Evolutionary conservation across 1,284 basidiomycete species (phyloP), one percentile per base, ranked within the genome.

Genomic region (Ustilago hordei): DNA sequence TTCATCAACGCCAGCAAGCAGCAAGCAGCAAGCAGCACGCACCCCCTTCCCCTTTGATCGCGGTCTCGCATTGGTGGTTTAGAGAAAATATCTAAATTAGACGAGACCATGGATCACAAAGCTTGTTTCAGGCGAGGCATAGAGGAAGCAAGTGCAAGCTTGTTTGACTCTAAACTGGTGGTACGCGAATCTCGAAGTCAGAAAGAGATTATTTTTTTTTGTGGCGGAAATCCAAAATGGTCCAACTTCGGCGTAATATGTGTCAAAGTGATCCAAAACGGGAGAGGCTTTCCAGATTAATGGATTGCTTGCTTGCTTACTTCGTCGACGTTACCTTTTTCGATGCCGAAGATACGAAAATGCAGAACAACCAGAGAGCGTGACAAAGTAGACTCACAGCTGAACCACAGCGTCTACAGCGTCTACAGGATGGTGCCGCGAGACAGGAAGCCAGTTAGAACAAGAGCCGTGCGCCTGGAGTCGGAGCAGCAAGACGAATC

Each of bases 341-440:
- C 48, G 6, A 50, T 50, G 28, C 23, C 28, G 48, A 50, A 15
- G 28, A 48, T 11, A 0, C 47, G 15, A 50, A 13, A 31, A n/a
- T 28, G 39, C 39, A 41, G 15, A 17, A 5, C 45, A 50, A 32
- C 48, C 11, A 38, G 36, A 55, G 34, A 38, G 36, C 55, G 31
- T 28, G 55, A 57, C 55, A 15, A 13, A 15, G 34, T 57, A 45
- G 55, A 31, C 28, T 55, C 38, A 41, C 13, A 41, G 12, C 15
- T 48, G 19, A 28, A 28, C n/a, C 8, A 48, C n/a, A 28, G 45
- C 19, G 45, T 23, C 4, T 48, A 23, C 23, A 23, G 23, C 23
- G 19, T 48, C 17, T 28, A 23, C 45, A 6, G 19, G 45, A 48
- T 9, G 2, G 45, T 48, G 23, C 23, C 23, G 23, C 8, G 12